These are phyloP conservation scores for Paracoccidioides brasiliensis DNA, from an alignment of 2,329 filamentous ascomycete species.

Conservation along the genomic window DNA sequence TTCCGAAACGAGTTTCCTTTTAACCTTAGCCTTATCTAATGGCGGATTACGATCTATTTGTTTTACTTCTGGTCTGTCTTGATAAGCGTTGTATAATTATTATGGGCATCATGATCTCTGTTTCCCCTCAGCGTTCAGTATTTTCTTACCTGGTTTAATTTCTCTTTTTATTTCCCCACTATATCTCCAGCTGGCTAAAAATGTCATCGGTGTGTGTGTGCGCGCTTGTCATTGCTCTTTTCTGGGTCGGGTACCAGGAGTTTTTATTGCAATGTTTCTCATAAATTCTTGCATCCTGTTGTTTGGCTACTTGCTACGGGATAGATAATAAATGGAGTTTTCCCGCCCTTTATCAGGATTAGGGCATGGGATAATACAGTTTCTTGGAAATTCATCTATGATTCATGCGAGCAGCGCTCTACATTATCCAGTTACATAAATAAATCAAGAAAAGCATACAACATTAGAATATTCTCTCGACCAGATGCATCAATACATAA, in stretches of 20 bases:
- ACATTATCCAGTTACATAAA: not conserved
- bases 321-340: not conserved
- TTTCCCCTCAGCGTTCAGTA: not conserved
- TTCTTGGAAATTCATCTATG: not conserved
- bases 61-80: not conserved
- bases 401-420: not conserved
- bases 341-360: not conserved
- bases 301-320: not conserved
- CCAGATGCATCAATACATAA: no score
- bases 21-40: not conserved
- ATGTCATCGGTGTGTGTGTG: not conserved
- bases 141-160: not conserved
- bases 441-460: not conserved
- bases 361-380: not conserved
- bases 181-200: not conserved
- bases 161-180: not conserved
- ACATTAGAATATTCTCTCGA: no score
- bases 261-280: not conserved
- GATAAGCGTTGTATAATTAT: not conserved
- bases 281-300: not conserved
- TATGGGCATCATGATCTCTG: not conserved
- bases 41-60: not conserved
- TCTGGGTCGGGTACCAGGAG: not conserved
- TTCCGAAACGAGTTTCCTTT: not conserved
- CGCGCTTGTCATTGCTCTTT: conserved; percentile 6